Base-by-base conservation (phyloP, 345 rosid genomes). In the Dipteronia dyeriana region DNA sequence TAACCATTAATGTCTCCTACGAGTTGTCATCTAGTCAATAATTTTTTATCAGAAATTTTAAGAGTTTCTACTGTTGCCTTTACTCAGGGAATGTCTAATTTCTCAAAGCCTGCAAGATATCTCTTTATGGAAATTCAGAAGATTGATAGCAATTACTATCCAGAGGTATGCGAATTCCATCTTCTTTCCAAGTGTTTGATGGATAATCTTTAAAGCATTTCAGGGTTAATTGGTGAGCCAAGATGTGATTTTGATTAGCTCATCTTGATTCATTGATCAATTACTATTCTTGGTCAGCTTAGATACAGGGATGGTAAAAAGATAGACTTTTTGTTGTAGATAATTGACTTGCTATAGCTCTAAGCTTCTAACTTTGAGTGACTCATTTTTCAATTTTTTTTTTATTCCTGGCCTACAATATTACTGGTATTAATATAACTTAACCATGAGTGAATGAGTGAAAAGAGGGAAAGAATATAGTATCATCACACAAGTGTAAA, bases 101-200 rank as follows among this genome's bases (percentile, higher is more conserved):
- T 89, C 88, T 87, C 91, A 22, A 91, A 87, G 85, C 82, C 95
- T 20, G 92, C 91, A 1, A 85, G 92, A 72, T 71, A 68, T 56
- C 80, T 91, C 29, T 87, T 91, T 75, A 72, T 89, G 91, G 90
- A 89, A 82, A 83, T 91, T 84, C 92, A 85, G 85, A 91, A 84
- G 81, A 84, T 91, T 54, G 92, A 89, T 34, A 87, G 92, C 85
- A 85, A 71, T 74, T 89, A 91, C 86, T 89, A 89, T 62, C 95
- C 95, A 16, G 92, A 91, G 91, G 95, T 86, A 76, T 29, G 47
- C 68, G 14, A 2, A 68, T 73, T 31, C 16, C 13, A 4, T 66
- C 56, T 45, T 49, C 10, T 25, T 75, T 59, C 68, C 47, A 38
- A 20, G 5, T 22, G 5, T 54, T 43, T 47, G 73, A 63, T 41